A percentile compares a stretch with the other conserved stretches of the same genome.
These are phyloP conservation scores for Vicia sativa DNA, from an alignment of 306 rosid species.

Conservation along the genomic window DNA sequence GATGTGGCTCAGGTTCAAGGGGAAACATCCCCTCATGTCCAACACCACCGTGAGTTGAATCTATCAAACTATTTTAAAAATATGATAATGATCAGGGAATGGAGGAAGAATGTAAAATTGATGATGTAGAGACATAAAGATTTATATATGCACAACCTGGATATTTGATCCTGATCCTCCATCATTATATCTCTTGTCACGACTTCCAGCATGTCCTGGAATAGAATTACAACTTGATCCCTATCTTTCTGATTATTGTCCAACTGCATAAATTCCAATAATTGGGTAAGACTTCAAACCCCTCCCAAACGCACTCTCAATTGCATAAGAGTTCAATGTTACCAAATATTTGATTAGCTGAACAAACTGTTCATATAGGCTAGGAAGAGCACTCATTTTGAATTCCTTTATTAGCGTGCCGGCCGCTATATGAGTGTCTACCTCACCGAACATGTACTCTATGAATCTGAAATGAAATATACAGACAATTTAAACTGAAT, in stretches of 20 bases:
- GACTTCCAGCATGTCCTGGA: constrained; percentile 98
- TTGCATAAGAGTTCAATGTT: constrained; percentile 30
- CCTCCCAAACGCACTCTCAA: constrained; percentile 9
- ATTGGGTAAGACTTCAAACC: constrained; percentile 34
- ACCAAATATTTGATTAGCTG: constrained; percentile 73
- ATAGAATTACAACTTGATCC: constrained; percentile 82
- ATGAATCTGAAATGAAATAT: constrained; percentile 62
- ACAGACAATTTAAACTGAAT: constrained; percentile 9
- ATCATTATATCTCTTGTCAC: constrained; percentile 90
- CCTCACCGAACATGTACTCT: constrained; percentile 61
- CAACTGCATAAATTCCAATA: constrained; percentile 54
- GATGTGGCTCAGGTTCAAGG: constrained; percentile 63
- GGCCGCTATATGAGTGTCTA: constrained; percentile 52
- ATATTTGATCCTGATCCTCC: constrained; percentile 64
- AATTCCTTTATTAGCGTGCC: constrained; percentile 50
- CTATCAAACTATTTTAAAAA: constrained; percentile 59
- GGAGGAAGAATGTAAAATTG: not conserved
- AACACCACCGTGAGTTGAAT: constrained; percentile 69
- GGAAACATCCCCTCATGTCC: constrained; percentile 77
- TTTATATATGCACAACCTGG: constrained; percentile 54
- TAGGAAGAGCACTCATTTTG: constrained; percentile 95
- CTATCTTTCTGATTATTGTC: constrained; percentile 72
- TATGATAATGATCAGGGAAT: constrained; percentile 16
- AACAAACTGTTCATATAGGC: constrained; percentile 75
- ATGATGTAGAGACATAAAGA: constrained; percentile 17